phyloP scores from a whole-genome alignment of 2,329 filamentous ascomycete genomes.

The Clonostachys rosea region DNA sequence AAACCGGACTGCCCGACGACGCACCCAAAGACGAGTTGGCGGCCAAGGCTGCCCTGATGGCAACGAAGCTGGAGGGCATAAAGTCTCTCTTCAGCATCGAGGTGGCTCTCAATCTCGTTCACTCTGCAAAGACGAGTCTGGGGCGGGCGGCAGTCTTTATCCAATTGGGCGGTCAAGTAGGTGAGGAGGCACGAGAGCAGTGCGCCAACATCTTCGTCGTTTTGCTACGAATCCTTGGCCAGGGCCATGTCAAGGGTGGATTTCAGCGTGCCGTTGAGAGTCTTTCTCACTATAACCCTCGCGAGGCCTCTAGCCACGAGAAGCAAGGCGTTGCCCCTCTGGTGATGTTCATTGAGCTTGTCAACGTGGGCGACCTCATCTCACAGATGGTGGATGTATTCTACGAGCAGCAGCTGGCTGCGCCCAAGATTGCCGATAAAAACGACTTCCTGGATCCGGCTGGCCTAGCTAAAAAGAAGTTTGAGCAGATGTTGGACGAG shows the following conservation, averaged over 20 bases:
- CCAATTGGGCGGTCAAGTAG: slow-evolving; percentile 71
- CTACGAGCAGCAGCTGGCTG: slow-evolving; percentile 89
- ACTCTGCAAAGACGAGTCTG: slow-evolving; percentile 81
- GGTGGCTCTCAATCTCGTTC: slow-evolving; percentile 83
- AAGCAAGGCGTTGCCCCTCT: slow-evolving; percentile 79
- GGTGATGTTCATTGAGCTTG: slow-evolving; percentile 92
- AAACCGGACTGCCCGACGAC: slow-evolving; percentile 46
- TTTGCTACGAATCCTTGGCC: slow-evolving; percentile 78
- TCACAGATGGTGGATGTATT: slow-evolving; percentile 99
- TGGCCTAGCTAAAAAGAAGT: slow-evolving; percentile 93
- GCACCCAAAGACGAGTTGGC: slow-evolving; percentile 87
- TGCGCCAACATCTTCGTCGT: slow-evolving; percentile 86
- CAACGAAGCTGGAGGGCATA: slow-evolving; percentile 89
- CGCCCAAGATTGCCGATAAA: slow-evolving; percentile 76
- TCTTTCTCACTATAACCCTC: slow-evolving; percentile 84
- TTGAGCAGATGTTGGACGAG: slow-evolving; percentile 98
- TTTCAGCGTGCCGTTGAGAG: slow-evolving; percentile 92
- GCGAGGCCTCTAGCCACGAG: slow-evolving; percentile 69
- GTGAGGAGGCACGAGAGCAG: slow-evolving; percentile 79
- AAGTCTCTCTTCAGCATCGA: slow-evolving; percentile 95
- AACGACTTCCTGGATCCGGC: slow-evolving; percentile 94
- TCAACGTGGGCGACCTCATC: slow-evolving; percentile 96
- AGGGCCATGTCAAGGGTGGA: slow-evolving; percentile 83
- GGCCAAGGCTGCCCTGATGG: slow-evolving; percentile 97
- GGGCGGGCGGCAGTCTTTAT: slow-evolving; percentile 84